phyloP scores from a whole-genome alignment of 176 grass and related monocot species.

The barley (Hordeum vulgare) region MorexV3_pseudomolecules_assembly NC_058519.1:548912945-548913444 shows the following conservation, averaged over 20 bases:
- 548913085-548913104: conserved; percentile 76
- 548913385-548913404: conserved; percentile 5
- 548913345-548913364: not conserved
- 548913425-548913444: not conserved
- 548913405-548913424: conserved; percentile 1
- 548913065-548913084: conserved; percentile 69
- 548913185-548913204: not conserved
- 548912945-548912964: conserved; percentile 54
- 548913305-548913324: conserved; percentile 81
- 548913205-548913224: not conserved
- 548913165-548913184: not conserved
- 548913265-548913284: conserved; percentile 83
- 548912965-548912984: conserved; percentile 75
- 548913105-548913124: conserved; percentile 87
- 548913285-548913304: conserved; percentile 95
- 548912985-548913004: conserved; percentile 81
- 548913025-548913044: conserved; percentile 53
- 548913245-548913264: conserved; percentile 92
- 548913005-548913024: conserved; percentile 98
- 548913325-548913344: conserved; percentile 43
- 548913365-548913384: conserved; percentile 19
- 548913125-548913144: conserved; percentile 94
- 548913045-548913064: conserved; percentile 63
- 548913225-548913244: conserved; percentile 62
- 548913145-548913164: conserved; percentile 50